phyloP scores from a whole-genome alignment of 768 basidiomycete species.

The Hypholoma fasciculare region DNA sequence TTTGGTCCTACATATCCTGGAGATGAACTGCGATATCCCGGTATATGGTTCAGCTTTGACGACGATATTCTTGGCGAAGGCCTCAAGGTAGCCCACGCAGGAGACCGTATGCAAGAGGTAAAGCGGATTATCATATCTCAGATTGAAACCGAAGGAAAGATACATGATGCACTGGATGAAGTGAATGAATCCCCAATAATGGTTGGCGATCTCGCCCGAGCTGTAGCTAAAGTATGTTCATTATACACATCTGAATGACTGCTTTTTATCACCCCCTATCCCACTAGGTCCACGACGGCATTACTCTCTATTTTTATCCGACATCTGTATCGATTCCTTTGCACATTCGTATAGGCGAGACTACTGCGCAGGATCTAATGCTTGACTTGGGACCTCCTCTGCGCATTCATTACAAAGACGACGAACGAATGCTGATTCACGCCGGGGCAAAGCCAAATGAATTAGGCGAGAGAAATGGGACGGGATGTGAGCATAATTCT shows the following conservation, averaged over 20 bases:
- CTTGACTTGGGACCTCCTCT: conserved; percentile 80
- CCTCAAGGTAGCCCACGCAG: conserved; percentile 48
- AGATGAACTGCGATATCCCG: conserved; percentile 79
- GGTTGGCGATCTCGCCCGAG: conserved; percentile 70
- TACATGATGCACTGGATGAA: conserved; percentile 72
- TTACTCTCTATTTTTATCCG: conserved; percentile 69
- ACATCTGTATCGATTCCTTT: conserved; percentile 45
- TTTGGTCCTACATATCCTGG: conserved; percentile 85
- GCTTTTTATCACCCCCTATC: background rate
- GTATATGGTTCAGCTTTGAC: conserved; percentile 82
- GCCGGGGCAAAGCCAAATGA: conserved; percentile 38
- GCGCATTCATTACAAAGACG: conserved; percentile 83
- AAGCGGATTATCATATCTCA: conserved; percentile 74
- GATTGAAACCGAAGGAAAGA: conserved; percentile 56
- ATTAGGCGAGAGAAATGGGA: conserved; percentile 45
- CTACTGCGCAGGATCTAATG: conserved; percentile 80
- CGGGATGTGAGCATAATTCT: conserved; percentile 47
- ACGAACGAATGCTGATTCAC: conserved; percentile 86
- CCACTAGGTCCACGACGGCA: conserved; percentile 69
- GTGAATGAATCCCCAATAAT: conserved; percentile 64
- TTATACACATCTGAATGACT: background rate
- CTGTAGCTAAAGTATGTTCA: conserved; percentile 60
- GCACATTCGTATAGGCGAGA: conserved; percentile 67
- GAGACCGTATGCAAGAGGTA: conserved; percentile 75
- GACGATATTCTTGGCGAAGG: conserved; percentile 66